These are phyloP conservation scores for Euphorbia corollata DNA, from an alignment of 441 rosid species.

Conservation along the genomic window DNA sequence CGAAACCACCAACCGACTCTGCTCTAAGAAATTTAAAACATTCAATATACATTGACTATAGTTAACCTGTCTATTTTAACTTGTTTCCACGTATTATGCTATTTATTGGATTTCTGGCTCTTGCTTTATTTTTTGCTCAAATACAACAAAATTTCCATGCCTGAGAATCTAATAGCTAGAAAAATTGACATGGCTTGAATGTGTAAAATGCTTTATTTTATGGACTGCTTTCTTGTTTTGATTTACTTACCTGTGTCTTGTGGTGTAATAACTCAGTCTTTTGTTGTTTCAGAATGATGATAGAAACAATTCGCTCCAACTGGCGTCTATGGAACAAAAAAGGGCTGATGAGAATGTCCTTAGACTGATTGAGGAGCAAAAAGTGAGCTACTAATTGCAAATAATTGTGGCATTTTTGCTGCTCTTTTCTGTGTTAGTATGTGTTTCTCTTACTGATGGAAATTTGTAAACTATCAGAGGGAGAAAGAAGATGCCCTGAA, in stretches of 20 bases:
- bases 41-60: neutral
- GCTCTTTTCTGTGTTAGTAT: neutral
- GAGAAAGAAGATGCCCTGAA: conserved; percentile 62
- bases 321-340: conserved; percentile 71
- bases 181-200: neutral
- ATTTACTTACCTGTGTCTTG: neutral
- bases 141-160: neutral
- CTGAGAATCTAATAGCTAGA: neutral
- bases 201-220: conserved; percentile 6
- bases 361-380: conserved; percentile 73
- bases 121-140: neutral
- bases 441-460: conserved; percentile 14
- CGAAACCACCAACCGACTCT: neutral
- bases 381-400: conserved; percentile 33
- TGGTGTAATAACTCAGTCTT: conserved; percentile 21
- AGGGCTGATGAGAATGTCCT: conserved; percentile 67
- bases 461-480: conserved; percentile 40
- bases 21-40: neutral
- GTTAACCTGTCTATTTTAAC: neutral
- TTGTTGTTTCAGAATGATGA: conserved; percentile 45
- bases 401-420: neutral
- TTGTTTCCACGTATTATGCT: neutral
- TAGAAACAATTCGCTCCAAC: conserved; percentile 54
- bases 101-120: neutral
- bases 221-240: conserved; percentile 1